A percentile compares a stretch with the other conserved stretches of the same genome.
These are phyloP conservation scores for Globisporangium solare DNA, from an alignment of 352 stramenopile species.

Conservation along the genomic window DNA sequence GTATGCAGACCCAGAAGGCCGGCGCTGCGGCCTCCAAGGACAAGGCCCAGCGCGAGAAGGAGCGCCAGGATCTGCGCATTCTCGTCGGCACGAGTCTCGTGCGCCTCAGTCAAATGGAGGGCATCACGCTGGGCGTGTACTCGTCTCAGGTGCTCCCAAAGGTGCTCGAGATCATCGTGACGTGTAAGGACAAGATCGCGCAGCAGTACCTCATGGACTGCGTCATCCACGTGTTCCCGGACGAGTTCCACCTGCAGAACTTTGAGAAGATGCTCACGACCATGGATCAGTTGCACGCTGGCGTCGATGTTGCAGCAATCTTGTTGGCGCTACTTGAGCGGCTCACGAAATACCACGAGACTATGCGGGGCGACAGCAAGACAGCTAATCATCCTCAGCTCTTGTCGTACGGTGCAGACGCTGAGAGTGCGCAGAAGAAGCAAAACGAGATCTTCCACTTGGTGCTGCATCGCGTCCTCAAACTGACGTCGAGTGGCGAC, in stretches of 20 bases:
- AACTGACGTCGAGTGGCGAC: not conserved
- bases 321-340: slow-evolving; percentile 93
- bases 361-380: slow-evolving; percentile 17
- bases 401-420: slow-evolving; percentile 4
- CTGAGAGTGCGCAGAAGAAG: slow-evolving; percentile 6
- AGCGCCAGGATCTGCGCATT: slow-evolving; percentile 93
- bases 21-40: slow-evolving; percentile 63
- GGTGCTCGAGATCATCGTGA: slow-evolving; percentile 93
- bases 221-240: slow-evolving; percentile 97
- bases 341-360: slow-evolving; percentile 86
- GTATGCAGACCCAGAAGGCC: slow-evolving; percentile 92
- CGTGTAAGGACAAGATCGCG: slow-evolving; percentile 94
- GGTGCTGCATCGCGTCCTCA: slow-evolving; percentile 13
- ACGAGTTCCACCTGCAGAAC: slow-evolving; percentile 97
- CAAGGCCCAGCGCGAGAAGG: slow-evolving; percentile 67
- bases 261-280: slow-evolving; percentile 87
- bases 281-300: slow-evolving; percentile 83
- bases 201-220: slow-evolving; percentile 99
- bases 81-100: slow-evolving; percentile 98
- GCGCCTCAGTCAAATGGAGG: slow-evolving; percentile 94
- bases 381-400: slow-evolving; percentile 17
- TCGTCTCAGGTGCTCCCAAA: slow-evolving; percentile 84
- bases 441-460: slow-evolving; percentile 18
- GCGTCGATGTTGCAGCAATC: slow-evolving; percentile 90
- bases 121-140: slow-evolving; percentile 90